phyloP scores from a whole-genome alignment of 768 basidiomycete species.

The Mycena latifolia region DNA sequence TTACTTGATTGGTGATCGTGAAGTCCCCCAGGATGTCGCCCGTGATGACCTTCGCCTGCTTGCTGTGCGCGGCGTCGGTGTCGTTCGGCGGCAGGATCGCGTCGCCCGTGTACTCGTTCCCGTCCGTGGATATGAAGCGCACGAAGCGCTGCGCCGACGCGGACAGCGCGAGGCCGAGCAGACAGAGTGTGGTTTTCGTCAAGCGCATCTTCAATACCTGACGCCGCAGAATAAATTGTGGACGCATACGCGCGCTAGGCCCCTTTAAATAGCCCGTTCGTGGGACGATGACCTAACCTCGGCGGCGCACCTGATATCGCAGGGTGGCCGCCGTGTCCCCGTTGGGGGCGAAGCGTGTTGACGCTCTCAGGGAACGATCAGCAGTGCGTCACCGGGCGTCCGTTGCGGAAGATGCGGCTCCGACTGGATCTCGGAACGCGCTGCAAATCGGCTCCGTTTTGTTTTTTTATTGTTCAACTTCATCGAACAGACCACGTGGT shows the following conservation, averaged over 20 bases:
- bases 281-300: not conserved
- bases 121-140: conserved; percentile 54
- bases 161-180: conserved; percentile 36
- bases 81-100: conserved; percentile 48
- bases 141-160: conserved; percentile 50
- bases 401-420: conserved; percentile 18
- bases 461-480: not conserved
- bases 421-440: not conserved
- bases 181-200: conserved; percentile 13
- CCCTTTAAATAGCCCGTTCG: conserved; percentile 8
- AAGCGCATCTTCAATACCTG: conserved; percentile 32
- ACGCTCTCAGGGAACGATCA: conserved; percentile 25
- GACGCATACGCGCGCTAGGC: not conserved
- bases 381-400: not conserved
- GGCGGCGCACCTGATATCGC: conserved; percentile 9
- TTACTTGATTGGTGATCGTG: conserved; percentile 49
- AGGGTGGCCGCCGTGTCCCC: not conserved
- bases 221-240: not conserved
- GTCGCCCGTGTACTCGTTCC: conserved; percentile 53
- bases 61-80: conserved; percentile 49
- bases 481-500: not conserved
- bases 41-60: conserved; percentile 46
- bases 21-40: conserved; percentile 54
- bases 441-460: too few species aligned
- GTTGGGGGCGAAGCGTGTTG: not conserved